A percentile compares a stretch with the other conserved stretches of the same genome.
Conservation (phyloP, 768 basidiomycete species). For the Phanerodontia chrysosporium region DNA sequence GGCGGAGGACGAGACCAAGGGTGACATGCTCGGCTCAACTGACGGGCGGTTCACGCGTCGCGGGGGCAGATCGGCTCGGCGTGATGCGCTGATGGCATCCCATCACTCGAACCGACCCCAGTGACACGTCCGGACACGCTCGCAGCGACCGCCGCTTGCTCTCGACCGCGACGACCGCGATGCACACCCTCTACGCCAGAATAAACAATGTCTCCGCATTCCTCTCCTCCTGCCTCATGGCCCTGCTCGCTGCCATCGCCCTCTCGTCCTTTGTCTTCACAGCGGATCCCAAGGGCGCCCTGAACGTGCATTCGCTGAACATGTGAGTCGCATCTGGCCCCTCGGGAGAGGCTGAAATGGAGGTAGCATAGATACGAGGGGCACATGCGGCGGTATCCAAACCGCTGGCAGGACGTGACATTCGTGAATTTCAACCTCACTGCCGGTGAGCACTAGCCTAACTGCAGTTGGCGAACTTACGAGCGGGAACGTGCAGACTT, state of each 20-base stretch:
- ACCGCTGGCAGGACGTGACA: constrained; percentile 67
- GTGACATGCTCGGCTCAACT: not conserved
- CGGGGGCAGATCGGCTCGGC: not conserved
- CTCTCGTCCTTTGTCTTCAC: constrained; percentile 68
- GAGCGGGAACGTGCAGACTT: constrained; percentile 50
- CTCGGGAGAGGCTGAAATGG: not conserved
- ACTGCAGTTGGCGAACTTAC: not conserved
- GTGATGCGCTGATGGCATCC: not conserved
- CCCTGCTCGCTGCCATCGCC: constrained; percentile 63
- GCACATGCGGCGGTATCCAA: constrained; percentile 42
- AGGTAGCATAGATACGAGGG: constrained; percentile 17
- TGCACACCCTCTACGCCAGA: constrained; percentile 70
- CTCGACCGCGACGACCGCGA: constrained; percentile 23
- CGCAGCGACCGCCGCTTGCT: no score
- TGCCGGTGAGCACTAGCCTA: constrained; percentile 50
- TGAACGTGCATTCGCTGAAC: constrained; percentile 64
- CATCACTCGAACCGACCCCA: not conserved
- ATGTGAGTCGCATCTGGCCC: constrained; percentile 50
- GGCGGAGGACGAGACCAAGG: not conserved
- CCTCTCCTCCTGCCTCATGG: constrained; percentile 73
- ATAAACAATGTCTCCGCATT: constrained; percentile 72
- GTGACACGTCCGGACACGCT: constrained; percentile 1
- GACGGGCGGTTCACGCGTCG: not conserved
- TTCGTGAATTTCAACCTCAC: constrained; percentile 79
- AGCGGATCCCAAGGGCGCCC: constrained; percentile 49